phyloP scores from a whole-genome alignment of 2,329 filamentous ascomycete species.

The Colletotrichum agaves region DNA sequence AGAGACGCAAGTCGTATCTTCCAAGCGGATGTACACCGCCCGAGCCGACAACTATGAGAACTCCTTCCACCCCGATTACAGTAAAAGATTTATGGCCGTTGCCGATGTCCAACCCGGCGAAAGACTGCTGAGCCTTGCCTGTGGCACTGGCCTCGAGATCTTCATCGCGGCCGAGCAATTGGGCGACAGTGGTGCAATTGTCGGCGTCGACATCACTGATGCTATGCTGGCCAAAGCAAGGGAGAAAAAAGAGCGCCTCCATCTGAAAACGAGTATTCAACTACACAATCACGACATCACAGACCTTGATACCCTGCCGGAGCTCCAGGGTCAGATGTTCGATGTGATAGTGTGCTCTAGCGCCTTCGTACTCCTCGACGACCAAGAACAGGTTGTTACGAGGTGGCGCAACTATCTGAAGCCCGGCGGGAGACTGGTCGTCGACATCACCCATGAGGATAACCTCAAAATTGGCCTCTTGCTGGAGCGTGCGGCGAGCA shows the following conservation, averaged over 20 bases:
- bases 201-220: conserved; percentile 46
- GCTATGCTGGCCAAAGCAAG: conserved; percentile 47
- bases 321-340: conserved; percentile 41
- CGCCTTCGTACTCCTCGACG: conserved; percentile 47
- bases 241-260: conserved; percentile 41
- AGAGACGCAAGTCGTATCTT: conserved; percentile 39
- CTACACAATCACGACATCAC: conserved; percentile 45
- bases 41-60: conserved; percentile 47
- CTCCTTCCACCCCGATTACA: conserved; percentile 48
- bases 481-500: conserved; percentile 43
- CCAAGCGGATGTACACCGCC: conserved; percentile 46
- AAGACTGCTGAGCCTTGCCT: conserved; percentile 46
- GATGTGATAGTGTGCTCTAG: conserved; percentile 48
- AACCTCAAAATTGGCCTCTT: conserved; percentile 42
- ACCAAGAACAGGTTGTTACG: conserved; percentile 41
- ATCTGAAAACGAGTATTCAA: conserved; percentile 5
- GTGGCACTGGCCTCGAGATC: conserved; percentile 49
- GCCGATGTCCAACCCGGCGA: conserved; percentile 42
- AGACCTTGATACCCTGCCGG: conserved; percentile 39
- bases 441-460: conserved; percentile 48
- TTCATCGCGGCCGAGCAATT: conserved; percentile 44
- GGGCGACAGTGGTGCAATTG: conserved; percentile 42
- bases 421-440: conserved; percentile 43
- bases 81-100: conserved; percentile 44
- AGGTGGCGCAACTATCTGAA: conserved; percentile 46